Evolutionary conservation across 768 basidiomycete species (phyloP).

Genomic region (Boletellus emodensis): DNA sequence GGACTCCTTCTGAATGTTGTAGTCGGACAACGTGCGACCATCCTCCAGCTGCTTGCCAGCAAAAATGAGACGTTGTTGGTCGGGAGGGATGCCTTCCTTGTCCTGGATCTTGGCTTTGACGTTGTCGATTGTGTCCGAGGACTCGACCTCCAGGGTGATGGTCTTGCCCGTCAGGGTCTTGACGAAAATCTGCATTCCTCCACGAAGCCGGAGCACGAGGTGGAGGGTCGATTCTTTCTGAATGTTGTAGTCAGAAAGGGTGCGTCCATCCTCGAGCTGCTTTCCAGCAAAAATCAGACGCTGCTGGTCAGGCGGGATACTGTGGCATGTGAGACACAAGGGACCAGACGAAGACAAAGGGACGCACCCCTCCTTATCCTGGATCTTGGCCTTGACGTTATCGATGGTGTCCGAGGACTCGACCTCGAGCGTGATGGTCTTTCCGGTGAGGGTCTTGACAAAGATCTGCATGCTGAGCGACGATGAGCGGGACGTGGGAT

Average conservation of each 20-base stretch:
- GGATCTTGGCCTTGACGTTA: slow-evolving; percentile 42
- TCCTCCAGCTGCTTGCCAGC: slow-evolving; percentile 93
- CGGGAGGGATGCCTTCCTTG: slow-evolving; percentile 86
- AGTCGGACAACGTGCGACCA: slow-evolving; percentile 85
- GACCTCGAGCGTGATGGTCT: slow-evolving; percentile 57
- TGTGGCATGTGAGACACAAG: slow-evolving; percentile 3
- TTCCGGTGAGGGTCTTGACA: slow-evolving; percentile 84
- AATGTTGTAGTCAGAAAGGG: slow-evolving; percentile 85
- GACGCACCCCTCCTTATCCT: slow-evolving; percentile 63
- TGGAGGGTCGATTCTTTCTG: slow-evolving; percentile 96
- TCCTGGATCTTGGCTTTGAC: slow-evolving; percentile 93
- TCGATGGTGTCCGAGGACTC: slow-evolving; percentile 28
- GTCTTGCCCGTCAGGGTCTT: slow-evolving; percentile 88
- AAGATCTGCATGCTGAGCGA: slow-evolving; percentile 53
- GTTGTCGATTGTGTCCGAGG: slow-evolving; percentile 83
- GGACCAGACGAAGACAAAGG: fast-evolving
- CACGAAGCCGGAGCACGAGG: slow-evolving; percentile 82
- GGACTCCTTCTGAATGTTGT: slow-evolving; percentile 88
- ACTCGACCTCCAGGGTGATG: slow-evolving; percentile 87
- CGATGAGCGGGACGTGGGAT: not conserved
- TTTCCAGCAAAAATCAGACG: slow-evolving; percentile 97
- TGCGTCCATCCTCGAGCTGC: slow-evolving; percentile 92
- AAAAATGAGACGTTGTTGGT: slow-evolving; percentile 88
- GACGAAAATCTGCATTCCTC: slow-evolving; percentile 84
- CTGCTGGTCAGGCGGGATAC: slow-evolving; percentile 86